Evolutionary conservation across 805 yeast species (phyloP), one percentile per base, ranked within the genome.

Genomic region (Pichia sporocuriosa): DNA sequence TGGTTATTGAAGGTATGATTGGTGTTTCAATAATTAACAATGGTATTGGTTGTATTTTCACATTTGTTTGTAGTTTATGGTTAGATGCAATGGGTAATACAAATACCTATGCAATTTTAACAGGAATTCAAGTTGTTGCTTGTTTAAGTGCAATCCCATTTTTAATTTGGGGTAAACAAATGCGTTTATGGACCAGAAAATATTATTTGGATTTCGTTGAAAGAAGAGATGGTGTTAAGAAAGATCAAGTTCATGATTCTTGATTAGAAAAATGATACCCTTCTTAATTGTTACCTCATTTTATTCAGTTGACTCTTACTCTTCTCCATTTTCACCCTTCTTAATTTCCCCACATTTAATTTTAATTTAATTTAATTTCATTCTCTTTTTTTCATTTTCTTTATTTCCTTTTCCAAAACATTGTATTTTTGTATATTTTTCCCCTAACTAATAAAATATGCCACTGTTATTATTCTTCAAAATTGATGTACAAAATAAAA

Each of bases 1-100:
- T 79, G 72, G 77, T 79, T 42, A 64, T 79, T 49, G 84, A 79
- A 59, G 80, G 82, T 50, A 78, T 80, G 84, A 78, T 78, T 21
- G 83, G 84, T 42, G 83, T 81, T 21, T 59, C 77, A 8, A 70
- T 79, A 41, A 79, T 80, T 52, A 79, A 79, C 58, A 80, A 80
- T 58, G 65, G 73, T 45, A 69, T 79, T 48, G 81, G 81, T 15
- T 77, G 84, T 54, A 68, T 79, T 35, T 80, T 80, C 57, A 79
- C 85, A 0, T 80, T 80, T 56, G 69, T 75, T 4, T 79, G 84
- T 52, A 75, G 82, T 1, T 63, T 70, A 20, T 75, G 83, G 79
- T 56, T 79, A 21, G 77, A 65, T 26, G 70, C 72, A 6, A 62
- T 74, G 47, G 82, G 84, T 15, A 73, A 73, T 36, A 68, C 72